Base-by-base conservation (phyloP, 148 eudicot species). In the Agrostemma githago region DNA sequence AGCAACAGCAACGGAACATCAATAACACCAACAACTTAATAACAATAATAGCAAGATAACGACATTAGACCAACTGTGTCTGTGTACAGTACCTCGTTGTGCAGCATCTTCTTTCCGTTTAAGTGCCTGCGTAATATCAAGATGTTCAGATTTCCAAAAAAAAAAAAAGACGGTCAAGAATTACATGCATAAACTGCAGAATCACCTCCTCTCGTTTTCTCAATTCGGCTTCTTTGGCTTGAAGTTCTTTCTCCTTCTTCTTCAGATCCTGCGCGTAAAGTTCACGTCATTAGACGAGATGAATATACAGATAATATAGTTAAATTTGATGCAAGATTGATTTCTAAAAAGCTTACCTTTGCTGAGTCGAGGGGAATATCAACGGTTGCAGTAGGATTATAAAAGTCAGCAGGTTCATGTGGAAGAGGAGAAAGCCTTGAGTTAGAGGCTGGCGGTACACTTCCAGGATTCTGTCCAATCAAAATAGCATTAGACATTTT, bases 381-480 rank as follows among this genome's bases (percentile, higher is more conserved):
- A 57, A 89, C 84, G 39, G 98, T 82, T 26, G 90, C 93, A 78
- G 84, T 83, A 54, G 86, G 91, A 74, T 89, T 88, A 78, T 94
- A 91, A 82, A 86, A 94, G 82, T 90, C 98, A 70, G 91, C 93
- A 21, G 91, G 96, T 81, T 94, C 98, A 40, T 87, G 97, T 70
- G 96, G 95, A 78, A 91, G 97, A 21, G 97, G 98, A 56, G 95
- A 81, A 76, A 89, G 92, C 83, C 97, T 88, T 66, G 98, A 88
- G 54, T 86, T 94, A 80, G 90, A 63, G 43, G 88, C 91, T 59
- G 91, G 80, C 78, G 93, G 87, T 71, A 82, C 93, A 82, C 83
- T 87, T 71, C 89, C 92, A 70, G 87, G 85, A 78, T 79, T 85
- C 98, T 93, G 81, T 26, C 79, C 58, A 76, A 21, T 51, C 77